A percentile compares a stretch with the other conserved stretches of the same genome.
phyloP scores from a whole-genome alignment of 768 basidiomycete species.

The Roridomyces roridus region DNA sequence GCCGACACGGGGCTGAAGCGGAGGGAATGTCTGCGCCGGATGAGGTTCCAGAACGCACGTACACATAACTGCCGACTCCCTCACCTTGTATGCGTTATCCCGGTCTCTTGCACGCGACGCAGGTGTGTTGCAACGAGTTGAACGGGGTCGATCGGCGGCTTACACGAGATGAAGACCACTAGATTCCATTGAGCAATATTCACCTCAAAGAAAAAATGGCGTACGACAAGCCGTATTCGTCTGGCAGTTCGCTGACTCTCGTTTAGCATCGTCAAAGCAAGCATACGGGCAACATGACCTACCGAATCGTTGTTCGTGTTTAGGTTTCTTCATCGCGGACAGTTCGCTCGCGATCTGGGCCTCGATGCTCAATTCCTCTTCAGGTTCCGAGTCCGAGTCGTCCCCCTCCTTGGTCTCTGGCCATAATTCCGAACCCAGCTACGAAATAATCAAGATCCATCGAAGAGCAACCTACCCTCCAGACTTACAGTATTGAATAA shows the following conservation, averaged over 20 bases:
- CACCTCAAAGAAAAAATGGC: constrained; percentile 16
- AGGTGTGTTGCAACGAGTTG: constrained; percentile 69
- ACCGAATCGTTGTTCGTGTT: constrained; percentile 72
- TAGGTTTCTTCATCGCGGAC: constrained; percentile 70
- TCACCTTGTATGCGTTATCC: constrained; percentile 70
- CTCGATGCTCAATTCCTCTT: constrained; percentile 62
- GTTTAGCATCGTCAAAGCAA: constrained; percentile 1
- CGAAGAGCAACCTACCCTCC: neutral
- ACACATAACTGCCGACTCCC: constrained; percentile 6
- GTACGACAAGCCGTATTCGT: constrained; percentile 83
- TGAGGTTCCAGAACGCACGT: constrained; percentile 3
- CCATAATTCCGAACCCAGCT: constrained; percentile 81
- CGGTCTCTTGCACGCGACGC: constrained; percentile 64
- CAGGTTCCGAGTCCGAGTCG: constrained; percentile 41
- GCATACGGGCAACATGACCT: constrained; percentile 24
- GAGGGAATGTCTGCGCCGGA: constrained; percentile 60
- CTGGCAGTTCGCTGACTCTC: constrained; percentile 68
- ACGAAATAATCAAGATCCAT: neutral
- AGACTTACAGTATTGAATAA: constrained; percentile 74
- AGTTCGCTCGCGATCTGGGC: constrained; percentile 76
- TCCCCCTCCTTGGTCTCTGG: constrained; percentile 42
- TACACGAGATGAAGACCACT: constrained; percentile 87
- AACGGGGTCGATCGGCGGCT: constrained; percentile 78
- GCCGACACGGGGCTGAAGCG: constrained; percentile 75
- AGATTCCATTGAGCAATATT: too few relatives aligned